Percentiles rank a stretch among this genome's conserved stretches.
Evolutionary conservation across 768 basidiomycete genomes (phyloP).

Genomic region (Amanita pallidorosea): DNA sequence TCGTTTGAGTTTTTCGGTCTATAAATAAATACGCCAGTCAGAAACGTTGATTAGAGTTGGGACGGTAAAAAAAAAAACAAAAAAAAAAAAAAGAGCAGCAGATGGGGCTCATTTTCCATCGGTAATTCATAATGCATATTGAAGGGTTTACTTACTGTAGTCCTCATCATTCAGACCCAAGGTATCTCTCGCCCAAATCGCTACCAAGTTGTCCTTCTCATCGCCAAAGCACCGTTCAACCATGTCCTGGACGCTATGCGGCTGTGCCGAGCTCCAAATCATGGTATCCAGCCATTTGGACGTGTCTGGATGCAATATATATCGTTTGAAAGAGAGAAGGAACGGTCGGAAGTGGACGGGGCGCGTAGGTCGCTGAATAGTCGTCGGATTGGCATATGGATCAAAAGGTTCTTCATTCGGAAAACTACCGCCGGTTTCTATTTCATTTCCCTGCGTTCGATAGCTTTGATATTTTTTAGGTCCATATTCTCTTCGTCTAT

Average conservation of each 20-base stretch:
- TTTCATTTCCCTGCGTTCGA: neutral
- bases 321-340: conserved; percentile 46
- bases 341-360: conserved; percentile 53
- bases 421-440: neutral
- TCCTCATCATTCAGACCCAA: conserved; percentile 50
- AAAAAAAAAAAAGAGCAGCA: neutral
- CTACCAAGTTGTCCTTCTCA: conserved; percentile 31
- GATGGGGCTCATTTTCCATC: too few relatives aligned
- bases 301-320: conserved; percentile 54
- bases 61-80: neutral
- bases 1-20: conserved; percentile 43
- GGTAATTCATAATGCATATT: neutral
- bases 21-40: conserved; percentile 1
- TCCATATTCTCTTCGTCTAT: conserved; percentile 11
- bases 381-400: conserved; percentile 15
- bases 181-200: conserved; percentile 74
- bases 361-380: conserved; percentile 19
- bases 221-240: conserved; percentile 48
- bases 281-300: conserved; percentile 67
- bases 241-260: conserved; percentile 71
- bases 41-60: neutral
- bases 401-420: conserved; percentile 1
- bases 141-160: conserved; percentile 49
- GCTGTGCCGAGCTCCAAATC: conserved; percentile 86
- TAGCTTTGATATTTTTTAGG: neutral